phyloP scores from a whole-genome alignment of 1,284 basidiomycete species.

The Leccinum pallidistipes region DNA sequence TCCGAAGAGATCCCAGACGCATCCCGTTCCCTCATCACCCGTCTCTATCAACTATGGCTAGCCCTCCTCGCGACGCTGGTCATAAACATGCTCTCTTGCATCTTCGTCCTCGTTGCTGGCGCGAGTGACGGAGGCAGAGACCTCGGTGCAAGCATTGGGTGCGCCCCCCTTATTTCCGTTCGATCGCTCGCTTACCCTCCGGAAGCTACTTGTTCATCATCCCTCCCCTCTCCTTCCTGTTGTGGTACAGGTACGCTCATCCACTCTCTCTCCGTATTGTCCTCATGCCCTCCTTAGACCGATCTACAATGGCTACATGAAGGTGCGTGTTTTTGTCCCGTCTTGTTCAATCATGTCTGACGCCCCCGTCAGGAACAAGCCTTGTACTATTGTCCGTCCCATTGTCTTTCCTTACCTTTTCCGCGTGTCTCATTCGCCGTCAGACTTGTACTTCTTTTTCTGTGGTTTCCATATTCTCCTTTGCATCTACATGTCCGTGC shows the following conservation, averaged over 20 bases:
- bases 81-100: constrained; percentile 90
- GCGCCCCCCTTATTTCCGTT: constrained; percentile 36
- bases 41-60: constrained; percentile 88
- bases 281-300: constrained; percentile 54
- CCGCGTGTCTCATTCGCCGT: constrained; percentile 18
- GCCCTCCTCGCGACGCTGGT: constrained; percentile 77
- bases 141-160: constrained; percentile 80
- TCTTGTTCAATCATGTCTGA: constrained; percentile 12
- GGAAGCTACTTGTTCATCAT: constrained; percentile 85
- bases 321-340: constrained; percentile 52
- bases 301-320: constrained; percentile 96
- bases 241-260: constrained; percentile 80
- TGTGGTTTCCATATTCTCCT: constrained; percentile 91
- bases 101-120: constrained; percentile 82
- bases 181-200: constrained; percentile 25
- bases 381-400: constrained; percentile 73
- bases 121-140: constrained; percentile 78
- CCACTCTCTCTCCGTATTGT: constrained; percentile 1
- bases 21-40: constrained; percentile 76
- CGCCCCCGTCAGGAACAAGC: constrained; percentile 67
- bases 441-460: constrained; percentile 96
- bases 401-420: constrained; percentile 16
- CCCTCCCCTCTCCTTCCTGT: constrained; percentile 76
- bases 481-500: constrained; percentile 79
- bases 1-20: constrained; percentile 85